Evolutionary conservation across 306 rosid genomes (phyloP).

Genomic region (Oxytropis ochrocephala): DNA sequence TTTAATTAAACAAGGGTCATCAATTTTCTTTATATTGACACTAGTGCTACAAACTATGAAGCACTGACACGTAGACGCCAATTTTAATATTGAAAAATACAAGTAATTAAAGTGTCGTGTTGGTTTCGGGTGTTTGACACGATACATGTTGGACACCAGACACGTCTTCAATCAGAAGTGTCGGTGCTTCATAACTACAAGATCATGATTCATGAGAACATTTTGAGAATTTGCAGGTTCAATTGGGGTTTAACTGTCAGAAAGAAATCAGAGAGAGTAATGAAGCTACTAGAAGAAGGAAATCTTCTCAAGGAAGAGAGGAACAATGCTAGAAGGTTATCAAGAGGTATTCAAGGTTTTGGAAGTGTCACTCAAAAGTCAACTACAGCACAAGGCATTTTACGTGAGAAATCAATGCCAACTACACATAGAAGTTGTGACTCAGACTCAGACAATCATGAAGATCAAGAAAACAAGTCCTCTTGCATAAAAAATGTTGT

Average conservation of each 20-base stretch:
- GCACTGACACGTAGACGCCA: too few relatives aligned
- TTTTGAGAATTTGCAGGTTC: conserved; percentile 46
- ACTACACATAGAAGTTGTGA: conserved; percentile 33
- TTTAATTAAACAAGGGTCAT: neutral
- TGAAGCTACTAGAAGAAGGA: conserved; percentile 57
- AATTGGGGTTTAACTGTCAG: conserved; percentile 89
- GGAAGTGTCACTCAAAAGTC: conserved; percentile 66
- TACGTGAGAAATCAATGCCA: conserved; percentile 42
- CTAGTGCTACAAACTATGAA: neutral
- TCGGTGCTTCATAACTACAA: too few relatives aligned
- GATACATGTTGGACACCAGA: too few relatives aligned
- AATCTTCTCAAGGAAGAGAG: conserved; percentile 74
- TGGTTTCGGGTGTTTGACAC: too few relatives aligned
- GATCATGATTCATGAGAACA: neutral
- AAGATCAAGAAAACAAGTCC: conserved; percentile 34
- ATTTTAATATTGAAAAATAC: too few relatives aligned
- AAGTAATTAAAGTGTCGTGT: too few relatives aligned
- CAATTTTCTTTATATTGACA: neutral
- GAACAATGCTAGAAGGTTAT: conserved; percentile 59
- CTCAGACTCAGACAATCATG: conserved; percentile 35
- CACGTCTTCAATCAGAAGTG: too few relatives aligned
- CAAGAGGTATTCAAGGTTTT: conserved; percentile 88
- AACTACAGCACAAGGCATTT: conserved; percentile 35
- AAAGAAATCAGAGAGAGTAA: conserved; percentile 64
- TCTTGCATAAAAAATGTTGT: conserved; percentile 13